Base-by-base conservation (phyloP, 495 filamentous ascomycete species). In the Tetracladium marchalianum region DNA sequence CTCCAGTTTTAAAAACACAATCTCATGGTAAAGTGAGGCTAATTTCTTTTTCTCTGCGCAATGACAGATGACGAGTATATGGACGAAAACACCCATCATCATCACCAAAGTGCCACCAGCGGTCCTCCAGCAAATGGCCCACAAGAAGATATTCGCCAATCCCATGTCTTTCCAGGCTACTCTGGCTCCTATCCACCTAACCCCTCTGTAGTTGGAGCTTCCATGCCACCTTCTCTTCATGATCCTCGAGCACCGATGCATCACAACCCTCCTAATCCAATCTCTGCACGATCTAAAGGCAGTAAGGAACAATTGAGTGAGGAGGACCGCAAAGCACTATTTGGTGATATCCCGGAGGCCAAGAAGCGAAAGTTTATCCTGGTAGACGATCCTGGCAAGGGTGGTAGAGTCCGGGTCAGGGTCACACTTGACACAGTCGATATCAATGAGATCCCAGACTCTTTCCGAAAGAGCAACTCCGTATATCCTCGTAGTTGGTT, bases 331-430 rank as follows among this genome's bases (percentile, higher is more conserved):
- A 79, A 77, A 15, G 72, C 80, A 9, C 73, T 98, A 12, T 96
- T 95, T 61, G 83, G 87, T 41, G 80, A 86, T 41, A 72, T 95
- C 18, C 90, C 90, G 1, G 85, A 87, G 43, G 78, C 80, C 43
- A 95, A 93, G 64, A 85, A 83, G 44, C 82, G 90, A 53, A 98
- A 95, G 62, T 97, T 97, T 61, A 94, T 98, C 54, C 77, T 95
- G 3, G 88, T 98, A 17, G 87, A 95, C 49, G 92, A 97, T 62
- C 75, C 73, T 12, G 83, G 85, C 41, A 82, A 87, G 39, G 78
- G 80, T 35, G 73, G 73, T 27, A 81, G 89, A 39, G 78, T 94
- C 8, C 79, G 92, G 5, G 89, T 96, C 33, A 81, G 87, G 46
- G 87, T 95, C 31, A 87, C 81, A 52, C 75, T 97, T 18, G 87